These are phyloP conservation scores for Verticillium isaacii DNA, from an alignment of 2,329 filamentous ascomycete genomes.

Conservation along the genomic window DNA sequence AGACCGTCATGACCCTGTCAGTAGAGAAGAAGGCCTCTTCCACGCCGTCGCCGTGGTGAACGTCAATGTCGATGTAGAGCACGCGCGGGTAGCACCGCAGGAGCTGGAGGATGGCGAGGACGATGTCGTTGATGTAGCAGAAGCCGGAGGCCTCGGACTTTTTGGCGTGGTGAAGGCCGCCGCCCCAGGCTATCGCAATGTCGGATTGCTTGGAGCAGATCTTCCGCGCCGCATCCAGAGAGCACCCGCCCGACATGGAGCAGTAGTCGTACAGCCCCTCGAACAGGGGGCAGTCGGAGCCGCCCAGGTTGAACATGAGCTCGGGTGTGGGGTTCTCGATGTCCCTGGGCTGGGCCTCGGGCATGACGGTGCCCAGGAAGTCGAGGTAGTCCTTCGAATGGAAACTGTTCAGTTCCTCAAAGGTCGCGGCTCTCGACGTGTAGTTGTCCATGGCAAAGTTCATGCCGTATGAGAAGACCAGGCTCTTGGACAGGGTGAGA, in stretches of 20 bases:
- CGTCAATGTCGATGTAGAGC: slow-evolving; percentile 96
- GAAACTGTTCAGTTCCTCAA: slow-evolving; percentile 82
- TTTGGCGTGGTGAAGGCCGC: slow-evolving; percentile 93
- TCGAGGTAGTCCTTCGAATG: slow-evolving; percentile 88
- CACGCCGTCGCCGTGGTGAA: slow-evolving; percentile 89
- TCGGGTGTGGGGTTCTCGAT: slow-evolving; percentile 60
- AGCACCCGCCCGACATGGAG: slow-evolving; percentile 86
- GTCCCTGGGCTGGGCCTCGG: slow-evolving; percentile 59
- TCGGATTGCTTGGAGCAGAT: slow-evolving; percentile 82
- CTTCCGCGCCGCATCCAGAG: slow-evolving; percentile 85
- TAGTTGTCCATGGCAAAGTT: slow-evolving; percentile 97
- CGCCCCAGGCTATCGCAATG: slow-evolving; percentile 97
- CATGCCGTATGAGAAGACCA: slow-evolving; percentile 93
- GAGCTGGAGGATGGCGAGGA: slow-evolving; percentile 89
- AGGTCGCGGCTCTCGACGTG: slow-evolving; percentile 75
- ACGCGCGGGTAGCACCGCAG: slow-evolving; percentile 88
- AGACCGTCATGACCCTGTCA: slow-evolving; percentile 87
- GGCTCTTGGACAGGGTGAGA: slow-evolving; percentile 87
- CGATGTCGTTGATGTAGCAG: slow-evolving; percentile 99
- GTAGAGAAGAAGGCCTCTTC: slow-evolving; percentile 93
- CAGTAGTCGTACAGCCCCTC: slow-evolving; percentile 95
- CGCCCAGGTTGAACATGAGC: slow-evolving; percentile 76
- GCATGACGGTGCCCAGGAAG: slow-evolving; percentile 71
- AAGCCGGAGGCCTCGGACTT: slow-evolving; percentile 91
- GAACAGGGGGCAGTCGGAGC: slow-evolving; percentile 94